A percentile compares a stretch with the other conserved stretches of the same genome.
phyloP scores from a whole-genome alignment of 306 rosid species.

The Crotalaria pallida region DNA sequence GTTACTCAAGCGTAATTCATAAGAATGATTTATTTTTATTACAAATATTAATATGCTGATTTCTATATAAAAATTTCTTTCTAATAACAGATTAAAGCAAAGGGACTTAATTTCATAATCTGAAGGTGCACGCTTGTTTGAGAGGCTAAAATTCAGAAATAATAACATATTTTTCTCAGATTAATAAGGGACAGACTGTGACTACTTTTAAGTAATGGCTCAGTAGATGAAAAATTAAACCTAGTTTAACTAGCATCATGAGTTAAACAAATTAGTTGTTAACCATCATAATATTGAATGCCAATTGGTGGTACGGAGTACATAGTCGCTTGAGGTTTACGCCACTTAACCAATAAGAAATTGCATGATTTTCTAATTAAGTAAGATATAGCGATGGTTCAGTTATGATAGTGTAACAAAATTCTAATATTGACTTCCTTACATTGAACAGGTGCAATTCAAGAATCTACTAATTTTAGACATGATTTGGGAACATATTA shows the following conservation, averaged over 20 bases:
- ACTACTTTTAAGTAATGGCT: too few relatives aligned
- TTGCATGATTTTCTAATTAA: neutral
- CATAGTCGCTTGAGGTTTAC: neutral
- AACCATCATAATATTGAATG: neutral
- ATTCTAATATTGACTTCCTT: neutral
- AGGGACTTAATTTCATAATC: neutral
- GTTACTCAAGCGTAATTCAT: neutral
- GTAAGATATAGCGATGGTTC: neutral
- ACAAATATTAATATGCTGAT: neutral
- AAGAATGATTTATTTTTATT: neutral
- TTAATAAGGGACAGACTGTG: too few relatives aligned
- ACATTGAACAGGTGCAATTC: neutral
- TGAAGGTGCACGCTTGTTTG: neutral
- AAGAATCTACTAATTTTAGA: neutral
- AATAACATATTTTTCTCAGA: too few relatives aligned
- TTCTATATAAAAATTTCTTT: neutral
- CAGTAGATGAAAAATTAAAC: too few relatives aligned
- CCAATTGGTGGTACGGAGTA: neutral
- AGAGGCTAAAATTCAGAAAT: neutral
- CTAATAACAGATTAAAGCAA: neutral
- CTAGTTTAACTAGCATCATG: too few relatives aligned
- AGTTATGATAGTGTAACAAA: neutral
- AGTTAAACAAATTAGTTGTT: neutral
- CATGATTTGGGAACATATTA: neutral
- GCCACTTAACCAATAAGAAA: neutral